phyloP scores from a whole-genome alignment of 805 yeast species.

The Saccharomycopsis schoenii region DNA sequence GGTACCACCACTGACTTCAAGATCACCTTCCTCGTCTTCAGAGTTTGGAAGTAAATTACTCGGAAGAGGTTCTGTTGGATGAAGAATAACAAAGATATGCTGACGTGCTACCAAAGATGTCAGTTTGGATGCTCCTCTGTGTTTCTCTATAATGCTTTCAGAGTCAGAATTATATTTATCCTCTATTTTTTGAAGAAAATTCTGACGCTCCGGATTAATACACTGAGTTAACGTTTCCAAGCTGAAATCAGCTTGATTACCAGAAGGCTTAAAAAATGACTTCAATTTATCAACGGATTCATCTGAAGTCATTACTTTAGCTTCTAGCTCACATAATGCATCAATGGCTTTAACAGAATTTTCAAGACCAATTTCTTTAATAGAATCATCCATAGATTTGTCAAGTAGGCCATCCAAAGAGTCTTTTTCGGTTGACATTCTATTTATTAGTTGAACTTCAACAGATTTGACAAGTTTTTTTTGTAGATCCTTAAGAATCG shows the following conservation, averaged over 20 bases:
- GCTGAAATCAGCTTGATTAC: neutral
- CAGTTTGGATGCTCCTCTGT: neutral
- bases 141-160: neutral
- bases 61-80: slow-evolving; percentile 59
- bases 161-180: neutral
- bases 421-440: slow-evolving; percentile 1
- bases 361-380: neutral
- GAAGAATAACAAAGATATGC: slow-evolving; percentile 35
- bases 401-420: neutral
- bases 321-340: neutral
- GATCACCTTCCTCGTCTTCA: slow-evolving; percentile 45
- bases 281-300: neutral
- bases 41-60: slow-evolving; percentile 25
- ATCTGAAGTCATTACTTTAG: neutral
- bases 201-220: neutral
- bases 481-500: neutral
- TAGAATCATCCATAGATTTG: neutral
- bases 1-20: slow-evolving; percentile 60
- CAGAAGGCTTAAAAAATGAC: neutral
- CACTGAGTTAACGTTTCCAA: neutral
- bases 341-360: neutral
- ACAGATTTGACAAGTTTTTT: neutral
- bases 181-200: neutral
- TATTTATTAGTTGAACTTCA: neutral
- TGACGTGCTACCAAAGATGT: neutral